These are phyloP conservation scores for Podaxis pistillaris DNA, from an alignment of 768 basidiomycete genomes.

Conservation along the genomic window DNA sequence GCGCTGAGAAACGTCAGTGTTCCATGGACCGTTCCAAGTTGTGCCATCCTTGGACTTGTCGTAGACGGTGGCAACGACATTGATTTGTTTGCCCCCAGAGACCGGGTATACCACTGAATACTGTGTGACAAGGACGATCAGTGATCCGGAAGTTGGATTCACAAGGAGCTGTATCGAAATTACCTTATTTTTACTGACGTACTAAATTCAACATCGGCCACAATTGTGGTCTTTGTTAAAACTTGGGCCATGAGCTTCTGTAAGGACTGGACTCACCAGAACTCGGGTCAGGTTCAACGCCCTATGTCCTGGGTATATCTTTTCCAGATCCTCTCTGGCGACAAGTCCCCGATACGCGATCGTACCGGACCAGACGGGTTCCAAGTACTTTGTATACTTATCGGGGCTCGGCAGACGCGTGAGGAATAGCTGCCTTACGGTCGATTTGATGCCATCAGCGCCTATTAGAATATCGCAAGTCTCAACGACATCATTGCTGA, in stretches of 20 bases:
- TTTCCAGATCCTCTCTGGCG: constrained; percentile 24
- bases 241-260: too few relatives aligned
- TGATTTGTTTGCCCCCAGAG: constrained; percentile 46
- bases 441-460: constrained; percentile 42
- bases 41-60: constrained; percentile 32
- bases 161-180: background rate
- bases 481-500: constrained; percentile 14
- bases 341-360: constrained; percentile 38
- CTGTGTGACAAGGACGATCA: constrained; percentile 24
- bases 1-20: constrained; percentile 24
- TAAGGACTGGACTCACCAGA: too few relatives aligned
- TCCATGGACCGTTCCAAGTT: constrained; percentile 23
- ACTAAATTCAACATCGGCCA: background rate
- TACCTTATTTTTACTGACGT: background rate
- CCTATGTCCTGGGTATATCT: constrained; percentile 22
- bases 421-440: constrained; percentile 22
- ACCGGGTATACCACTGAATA: constrained; percentile 52
- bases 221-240: too few relatives aligned
- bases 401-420: constrained; percentile 2
- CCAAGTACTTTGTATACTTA: background rate
- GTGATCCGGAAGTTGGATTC: too few relatives aligned
- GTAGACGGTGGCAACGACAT: constrained; percentile 41
- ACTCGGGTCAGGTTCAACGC: constrained; percentile 1
- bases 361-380: constrained; percentile 38
- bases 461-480: constrained; percentile 32